A percentile compares a stretch with the other conserved stretches of the same genome.
Evolutionary conservation across 768 basidiomycete genomes (phyloP).

Genomic region (Hygrocybe coccinea): DNA sequence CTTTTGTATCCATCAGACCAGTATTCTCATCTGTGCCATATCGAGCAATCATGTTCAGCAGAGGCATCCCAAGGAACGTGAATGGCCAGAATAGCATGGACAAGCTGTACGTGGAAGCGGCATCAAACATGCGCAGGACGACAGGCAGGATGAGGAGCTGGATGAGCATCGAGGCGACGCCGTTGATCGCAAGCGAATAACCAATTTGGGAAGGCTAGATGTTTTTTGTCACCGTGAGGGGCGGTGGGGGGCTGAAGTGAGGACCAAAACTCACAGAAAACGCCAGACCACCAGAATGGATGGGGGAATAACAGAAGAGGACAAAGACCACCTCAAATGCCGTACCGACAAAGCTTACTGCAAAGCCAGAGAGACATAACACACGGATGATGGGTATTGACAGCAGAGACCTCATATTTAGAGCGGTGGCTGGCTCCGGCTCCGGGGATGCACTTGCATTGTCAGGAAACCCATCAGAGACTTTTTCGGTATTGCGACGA

Average conservation of each 20-base stretch:
- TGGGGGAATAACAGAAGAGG: slow-evolving; percentile 56
- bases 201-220: slow-evolving; percentile 47
- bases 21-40: background rate
- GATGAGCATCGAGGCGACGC: slow-evolving; percentile 38
- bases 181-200: slow-evolving; percentile 42
- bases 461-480: no score
- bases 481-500: no score
- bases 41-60: slow-evolving; percentile 46
- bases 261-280: slow-evolving; percentile 25
- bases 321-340: slow-evolving; percentile 61
- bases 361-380: slow-evolving; percentile 45
- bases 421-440: background rate
- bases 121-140: slow-evolving; percentile 30
- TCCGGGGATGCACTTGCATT: no score
- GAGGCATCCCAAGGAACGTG: slow-evolving; percentile 43
- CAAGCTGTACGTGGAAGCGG: slow-evolving; percentile 47
- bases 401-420: slow-evolving; percentile 37
- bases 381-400: slow-evolving; percentile 48
- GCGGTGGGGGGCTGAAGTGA: background rate
- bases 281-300: slow-evolving; percentile 44
- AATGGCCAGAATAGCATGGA: slow-evolving; percentile 53
- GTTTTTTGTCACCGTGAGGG: slow-evolving; percentile 17
- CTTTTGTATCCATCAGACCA: no score
- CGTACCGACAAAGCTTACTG: slow-evolving; percentile 47
- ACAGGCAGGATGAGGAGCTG: slow-evolving; percentile 52